Percentiles rank a stretch among this genome's conserved stretches.
Conservation (phyloP, 805 yeast genomes). For the Priceomyces melissophilus region DNA sequence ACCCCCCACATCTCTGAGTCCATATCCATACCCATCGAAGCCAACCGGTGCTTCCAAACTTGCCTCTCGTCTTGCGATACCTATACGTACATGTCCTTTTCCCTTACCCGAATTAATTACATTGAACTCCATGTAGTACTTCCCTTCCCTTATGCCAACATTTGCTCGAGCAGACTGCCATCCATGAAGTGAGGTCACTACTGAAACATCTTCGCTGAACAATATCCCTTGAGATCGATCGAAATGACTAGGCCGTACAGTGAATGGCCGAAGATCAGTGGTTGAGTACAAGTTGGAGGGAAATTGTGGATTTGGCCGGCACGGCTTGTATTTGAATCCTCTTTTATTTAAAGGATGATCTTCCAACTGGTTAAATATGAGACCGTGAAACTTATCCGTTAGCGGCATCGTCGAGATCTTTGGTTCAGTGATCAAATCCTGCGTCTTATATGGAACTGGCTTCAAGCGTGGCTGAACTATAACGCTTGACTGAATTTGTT, state of each 20-base stretch:
- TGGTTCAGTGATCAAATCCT: constrained; percentile 11
- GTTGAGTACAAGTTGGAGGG: constrained; percentile 60
- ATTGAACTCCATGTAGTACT: constrained; percentile 74
- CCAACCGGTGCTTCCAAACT: constrained; percentile 94
- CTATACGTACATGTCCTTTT: constrained; percentile 69
- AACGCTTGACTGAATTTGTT: constrained; percentile 27
- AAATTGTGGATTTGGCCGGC: constrained; percentile 66
- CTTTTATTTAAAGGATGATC: constrained; percentile 78
- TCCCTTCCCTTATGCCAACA: constrained; percentile 73
- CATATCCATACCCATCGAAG: constrained; percentile 91
- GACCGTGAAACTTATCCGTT: constrained; percentile 10
- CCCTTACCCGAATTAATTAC: constrained; percentile 43
- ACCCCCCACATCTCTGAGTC: constrained; percentile 75
- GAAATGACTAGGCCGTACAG: constrained; percentile 55
- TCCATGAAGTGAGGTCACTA: constrained; percentile 62
- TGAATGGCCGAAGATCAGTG: constrained; percentile 69
- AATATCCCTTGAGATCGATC: constrained; percentile 64
- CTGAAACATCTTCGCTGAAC: constrained; percentile 23
- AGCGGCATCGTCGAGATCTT: constrained; percentile 2
- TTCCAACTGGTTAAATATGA: constrained; percentile 47
- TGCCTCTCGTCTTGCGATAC: constrained; percentile 82
- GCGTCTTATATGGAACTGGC: constrained; percentile 28
- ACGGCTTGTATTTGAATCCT: constrained; percentile 77
- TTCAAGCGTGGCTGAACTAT: constrained; percentile 33
- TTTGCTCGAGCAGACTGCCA: constrained; percentile 80